Base-by-base conservation (phyloP, 2,329 filamentous ascomycete genomes). In the Cladosporium sp. region DNA sequence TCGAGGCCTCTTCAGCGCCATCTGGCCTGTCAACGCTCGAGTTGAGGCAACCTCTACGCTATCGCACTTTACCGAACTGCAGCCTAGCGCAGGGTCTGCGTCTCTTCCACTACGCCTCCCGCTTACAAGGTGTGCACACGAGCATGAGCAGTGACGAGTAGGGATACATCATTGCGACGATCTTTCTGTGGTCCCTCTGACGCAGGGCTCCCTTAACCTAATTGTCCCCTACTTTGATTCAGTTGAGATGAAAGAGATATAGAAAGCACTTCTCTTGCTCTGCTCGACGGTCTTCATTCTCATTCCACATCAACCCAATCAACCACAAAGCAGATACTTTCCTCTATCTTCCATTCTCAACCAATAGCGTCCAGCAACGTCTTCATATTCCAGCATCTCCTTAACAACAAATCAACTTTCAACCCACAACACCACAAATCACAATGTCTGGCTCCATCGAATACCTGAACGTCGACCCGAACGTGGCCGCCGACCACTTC, bases 401-500 rank as follows among this genome's bases (percentile, higher is more conserved):
- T 6, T 34, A 13, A n/a, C n/a, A n/a, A n/a, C n/a, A n/a, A n/a
- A n/a, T n/a, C n/a, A n/a, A n/a, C n/a, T n/a, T n/a, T n/a, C n/a
- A n/a, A n/a, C 7, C 29, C 20, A 34, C 11, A n/a, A 11, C 12
- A 37, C 4, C 9, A 8, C 19, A 13, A n/a, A 55, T 19, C 44
- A 53, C 27, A 38, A 65, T 62, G 63, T 57, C 63, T 50, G 52
- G 58, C 36, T 49, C 58, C 19, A 58, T 58, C 6, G 58, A 64
- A 41, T 58, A 68, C 43, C 61, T 65, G 54, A 72, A 69, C 60
- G 68, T 68, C 15, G 69, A 70, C 54, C 68, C 71, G 29, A 66
- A 69, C 58, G 62, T 60, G 32, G 66, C 70, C 39, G 70, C 71
- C 50, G 68, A 73, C 56, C 70, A 72, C 57, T 76, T 75, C 53